Base-by-base conservation (phyloP, 495 filamentous ascomycete species). In the Pseudomonodictys pantanalensis region DNA sequence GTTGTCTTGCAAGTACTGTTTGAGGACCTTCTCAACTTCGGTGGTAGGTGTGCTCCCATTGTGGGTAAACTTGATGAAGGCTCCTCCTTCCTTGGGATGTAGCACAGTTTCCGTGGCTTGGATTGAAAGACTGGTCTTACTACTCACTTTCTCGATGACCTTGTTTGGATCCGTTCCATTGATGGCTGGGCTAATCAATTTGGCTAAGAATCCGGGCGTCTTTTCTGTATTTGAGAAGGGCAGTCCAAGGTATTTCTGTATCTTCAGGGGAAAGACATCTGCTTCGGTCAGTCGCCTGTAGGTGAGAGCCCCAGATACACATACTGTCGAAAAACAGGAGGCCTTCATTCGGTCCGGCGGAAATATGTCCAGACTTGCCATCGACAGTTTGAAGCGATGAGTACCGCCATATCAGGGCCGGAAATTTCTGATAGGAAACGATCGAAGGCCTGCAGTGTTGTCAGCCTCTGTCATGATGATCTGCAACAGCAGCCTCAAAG, bases 281-380 rank as follows among this genome's bases (percentile, higher is more conserved):
- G 64, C 12, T 11, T 1, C 12, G 12, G 11, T 54, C 8, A 60
- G 43, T 24, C 12, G 12, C 20, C 6, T 4, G 26, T 15, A 10
- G 12, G 17, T 45, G 7, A 29, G 7, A 29, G 5, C 20, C 4
- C 24, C 8, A 3, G 20, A 22, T 23, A 28, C 62, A 72, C 84
- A 67, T 73, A 95, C 90, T 96, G 68, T 95, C 90, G 60, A 98
- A 84, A 73, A 92, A 98, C 6, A 98, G 65, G 23, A 97, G 84
- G 0, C 84, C 85, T 74, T 97, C 90, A 56, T 87, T 86, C 0
- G 84, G 72, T 1, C 71, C 77, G 5, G 87, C 69, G 20, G 80
- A 72, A 58, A 98, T 95, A 68, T 96, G 91, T 2, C 93, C 92
- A 8, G 77, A 78, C 62, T 85, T 79, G 53, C 81, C 72, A 26